phyloP scores from a whole-genome alignment of 306 rosid genomes.

The Rubus parviflorus region DNA sequence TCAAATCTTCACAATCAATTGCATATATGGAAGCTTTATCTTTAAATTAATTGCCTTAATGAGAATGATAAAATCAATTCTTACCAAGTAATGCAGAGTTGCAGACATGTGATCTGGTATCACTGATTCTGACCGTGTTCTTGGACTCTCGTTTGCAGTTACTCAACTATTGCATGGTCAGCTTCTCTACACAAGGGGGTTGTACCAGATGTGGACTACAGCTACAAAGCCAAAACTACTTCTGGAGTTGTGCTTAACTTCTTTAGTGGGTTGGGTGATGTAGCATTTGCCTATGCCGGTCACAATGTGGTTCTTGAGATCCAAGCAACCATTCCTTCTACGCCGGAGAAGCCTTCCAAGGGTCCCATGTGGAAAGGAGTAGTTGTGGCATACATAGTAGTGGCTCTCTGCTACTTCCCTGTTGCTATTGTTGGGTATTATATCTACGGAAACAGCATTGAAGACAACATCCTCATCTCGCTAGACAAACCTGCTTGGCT shows the following conservation, averaged over 20 bases:
- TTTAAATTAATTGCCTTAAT: too few relatives aligned
- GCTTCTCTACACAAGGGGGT: constrained; percentile 50
- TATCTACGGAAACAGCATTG: constrained; percentile 48
- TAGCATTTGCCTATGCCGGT: constrained; percentile 88
- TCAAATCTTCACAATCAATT: neutral
- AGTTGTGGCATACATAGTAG: constrained; percentile 62
- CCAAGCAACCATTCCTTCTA: constrained; percentile 88
- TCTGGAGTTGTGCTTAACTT: constrained; percentile 44
- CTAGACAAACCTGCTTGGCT: constrained; percentile 67
- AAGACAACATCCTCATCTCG: constrained; percentile 49
- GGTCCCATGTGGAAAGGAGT: constrained; percentile 92
- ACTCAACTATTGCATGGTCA: constrained; percentile 79
- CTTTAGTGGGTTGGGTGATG: constrained; percentile 67
- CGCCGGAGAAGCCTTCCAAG: constrained; percentile 73
- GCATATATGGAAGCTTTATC: neutral
- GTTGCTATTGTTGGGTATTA: constrained; percentile 70
- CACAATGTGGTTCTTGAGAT: constrained; percentile 87
- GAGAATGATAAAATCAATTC: neutral
- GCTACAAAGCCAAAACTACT: constrained; percentile 24
- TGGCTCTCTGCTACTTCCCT: constrained; percentile 76
- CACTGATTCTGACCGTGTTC: neutral
- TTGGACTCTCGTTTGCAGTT: constrained; percentile 32
- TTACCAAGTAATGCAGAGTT: neutral
- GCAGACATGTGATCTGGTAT: neutral
- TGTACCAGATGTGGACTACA: constrained; percentile 41